phyloP scores from a whole-genome alignment of 139 green algal species.

The Chlorella ohadii region DNA sequence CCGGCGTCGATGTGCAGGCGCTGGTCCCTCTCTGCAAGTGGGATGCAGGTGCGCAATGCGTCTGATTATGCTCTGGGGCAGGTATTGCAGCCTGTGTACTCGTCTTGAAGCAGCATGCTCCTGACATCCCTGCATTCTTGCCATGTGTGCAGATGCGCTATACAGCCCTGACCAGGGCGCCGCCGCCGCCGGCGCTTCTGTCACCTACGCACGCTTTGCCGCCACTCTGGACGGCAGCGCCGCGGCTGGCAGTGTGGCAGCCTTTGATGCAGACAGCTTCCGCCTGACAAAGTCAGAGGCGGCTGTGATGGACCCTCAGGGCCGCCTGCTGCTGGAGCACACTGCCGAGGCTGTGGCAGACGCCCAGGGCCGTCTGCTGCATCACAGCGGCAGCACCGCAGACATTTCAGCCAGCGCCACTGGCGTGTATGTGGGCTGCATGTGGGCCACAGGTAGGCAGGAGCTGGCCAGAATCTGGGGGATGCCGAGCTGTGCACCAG shows the following conservation, averaged over 20 bases:
- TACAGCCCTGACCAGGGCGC: background rate
- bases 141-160: background rate
- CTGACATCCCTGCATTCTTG: too few species aligned
- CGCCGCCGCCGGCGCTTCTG: background rate
- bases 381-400: background rate
- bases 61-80: too few species aligned
- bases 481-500: too few species aligned
- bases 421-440: slow-evolving; percentile 75
- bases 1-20: background rate
- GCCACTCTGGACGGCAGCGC: slow-evolving; percentile 63
- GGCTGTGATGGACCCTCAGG: slow-evolving; percentile 75
- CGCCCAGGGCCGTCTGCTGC: background rate
- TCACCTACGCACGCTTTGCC: slow-evolving; percentile 62
- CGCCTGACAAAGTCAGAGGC: slow-evolving; percentile 60
- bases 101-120: too few species aligned
- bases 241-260: slow-evolving; percentile 31
- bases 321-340: slow-evolving; percentile 71
- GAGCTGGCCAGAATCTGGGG: too few species aligned
- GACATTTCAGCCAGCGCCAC: slow-evolving; percentile 58
- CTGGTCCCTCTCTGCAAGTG: slow-evolving; percentile 6
- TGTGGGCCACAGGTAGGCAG: slow-evolving; percentile 58
- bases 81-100: too few species aligned
- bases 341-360: slow-evolving; percentile 35
- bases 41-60: slow-evolving; percentile 8
- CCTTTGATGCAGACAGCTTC: slow-evolving; percentile 74